Percentiles rank a stretch among this genome's conserved stretches.
phyloP scores from a whole-genome alignment of 2,329 filamentous ascomycete species.

The Colletotrichum lini region DNA sequence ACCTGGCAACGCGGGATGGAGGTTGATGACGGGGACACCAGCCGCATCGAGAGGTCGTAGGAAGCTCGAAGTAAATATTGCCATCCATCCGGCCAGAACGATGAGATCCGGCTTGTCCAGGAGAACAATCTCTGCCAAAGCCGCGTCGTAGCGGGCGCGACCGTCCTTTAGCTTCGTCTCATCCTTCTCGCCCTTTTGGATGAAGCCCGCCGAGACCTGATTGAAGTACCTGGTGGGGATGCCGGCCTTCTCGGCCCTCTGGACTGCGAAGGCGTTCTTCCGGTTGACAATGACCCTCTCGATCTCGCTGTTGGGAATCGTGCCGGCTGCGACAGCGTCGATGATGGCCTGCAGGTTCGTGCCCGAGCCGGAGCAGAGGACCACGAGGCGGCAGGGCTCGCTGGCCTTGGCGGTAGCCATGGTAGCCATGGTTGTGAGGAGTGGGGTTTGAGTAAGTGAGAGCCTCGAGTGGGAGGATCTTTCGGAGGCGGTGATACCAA shows the following conservation, averaged over 20 bases:
- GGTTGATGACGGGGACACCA: constrained; percentile 81
- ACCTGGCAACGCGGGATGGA: constrained; percentile 82
- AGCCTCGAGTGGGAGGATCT: neutral
- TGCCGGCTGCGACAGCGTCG: constrained; percentile 58
- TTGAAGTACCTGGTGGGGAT: constrained; percentile 89
- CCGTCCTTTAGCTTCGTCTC: constrained; percentile 67
- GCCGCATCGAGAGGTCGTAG: constrained; percentile 75
- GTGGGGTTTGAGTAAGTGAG: neutral
- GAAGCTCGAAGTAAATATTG: constrained; percentile 80
- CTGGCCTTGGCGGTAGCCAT: neutral
- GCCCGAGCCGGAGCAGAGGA: constrained; percentile 81
- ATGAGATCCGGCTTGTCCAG: constrained; percentile 78
- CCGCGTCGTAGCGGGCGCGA: constrained; percentile 80
- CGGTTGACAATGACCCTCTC: constrained; percentile 64
- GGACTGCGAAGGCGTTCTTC: constrained; percentile 59
- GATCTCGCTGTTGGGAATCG: constrained; percentile 60
- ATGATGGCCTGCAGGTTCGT: constrained; percentile 84
- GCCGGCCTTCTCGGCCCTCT: constrained; percentile 61
- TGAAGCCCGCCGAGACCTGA: constrained; percentile 79
- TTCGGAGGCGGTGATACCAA: neutral
- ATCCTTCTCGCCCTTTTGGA: constrained; percentile 72
- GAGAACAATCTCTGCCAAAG: constrained; percentile 78
- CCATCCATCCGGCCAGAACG: constrained; percentile 90
- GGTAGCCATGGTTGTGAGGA: constrained; percentile 9
- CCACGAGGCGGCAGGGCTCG: constrained; percentile 67